These are phyloP conservation scores for Hypoxylon fragiforme DNA, from an alignment of 495 filamentous ascomycete species.

Conservation along the genomic window DNA sequence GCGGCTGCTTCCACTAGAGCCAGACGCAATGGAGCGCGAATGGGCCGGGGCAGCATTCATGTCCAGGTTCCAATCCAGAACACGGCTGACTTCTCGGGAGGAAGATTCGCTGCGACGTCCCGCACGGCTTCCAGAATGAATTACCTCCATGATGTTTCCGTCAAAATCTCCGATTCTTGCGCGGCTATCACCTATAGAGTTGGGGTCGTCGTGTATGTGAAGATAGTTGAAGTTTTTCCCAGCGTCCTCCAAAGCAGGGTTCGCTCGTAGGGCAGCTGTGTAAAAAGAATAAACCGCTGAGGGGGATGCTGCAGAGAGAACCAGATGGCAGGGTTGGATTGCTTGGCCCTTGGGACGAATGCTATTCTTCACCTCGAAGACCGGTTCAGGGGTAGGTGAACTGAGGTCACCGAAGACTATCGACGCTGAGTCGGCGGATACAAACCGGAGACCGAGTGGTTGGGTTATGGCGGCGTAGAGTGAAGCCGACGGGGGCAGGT, in stretches of 20 bases:
- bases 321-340: constrained; percentile 41
- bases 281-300: constrained; percentile 49
- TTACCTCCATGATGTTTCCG: constrained; percentile 56
- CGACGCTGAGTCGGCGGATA: constrained; percentile 44
- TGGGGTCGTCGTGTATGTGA: constrained; percentile 14
- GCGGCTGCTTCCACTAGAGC: constrained; percentile 31
- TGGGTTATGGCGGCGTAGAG: constrained; percentile 78
- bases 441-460: constrained; percentile 73
- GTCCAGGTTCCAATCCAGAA: constrained; percentile 56
- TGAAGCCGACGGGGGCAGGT: constrained; percentile 75
- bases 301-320: constrained; percentile 46
- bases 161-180: constrained; percentile 52
- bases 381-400: constrained; percentile 32
- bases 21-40: constrained; percentile 22
- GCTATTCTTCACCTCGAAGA: constrained; percentile 48
- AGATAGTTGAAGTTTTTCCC: constrained; percentile 18
- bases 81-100: constrained; percentile 48
- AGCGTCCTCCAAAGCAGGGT: constrained; percentile 32
- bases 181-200: constrained; percentile 36
- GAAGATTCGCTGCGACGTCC: constrained; percentile 43
- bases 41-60: constrained; percentile 38
- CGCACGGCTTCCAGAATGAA: constrained; percentile 41
- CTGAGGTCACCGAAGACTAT: constrained; percentile 38
- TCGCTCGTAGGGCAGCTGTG: constrained; percentile 45
- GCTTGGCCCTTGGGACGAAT: constrained; percentile 30